phyloP scores from a whole-genome alignment of 306 rosid genomes.

The Prunus kanzakura region DNA sequence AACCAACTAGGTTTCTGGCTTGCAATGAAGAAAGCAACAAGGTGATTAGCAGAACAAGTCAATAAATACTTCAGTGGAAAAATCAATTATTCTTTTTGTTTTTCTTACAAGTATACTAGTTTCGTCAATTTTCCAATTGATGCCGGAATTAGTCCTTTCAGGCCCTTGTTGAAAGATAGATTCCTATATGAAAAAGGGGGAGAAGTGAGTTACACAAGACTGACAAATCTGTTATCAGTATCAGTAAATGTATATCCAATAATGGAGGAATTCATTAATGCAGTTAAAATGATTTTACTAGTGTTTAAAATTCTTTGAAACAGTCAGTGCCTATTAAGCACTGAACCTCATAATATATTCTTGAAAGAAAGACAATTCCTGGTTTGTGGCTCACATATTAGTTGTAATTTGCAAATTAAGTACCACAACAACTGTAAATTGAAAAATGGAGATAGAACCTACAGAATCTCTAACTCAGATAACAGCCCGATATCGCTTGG shows the following conservation, averaged over 20 bases:
- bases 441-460: constrained; percentile 7
- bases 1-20: constrained; percentile 53
- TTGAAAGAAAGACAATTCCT: neutral
- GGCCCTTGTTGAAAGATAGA: constrained; percentile 44
- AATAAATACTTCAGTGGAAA: neutral
- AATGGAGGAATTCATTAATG: neutral
- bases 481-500: constrained; percentile 46
- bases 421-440: neutral
- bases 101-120: constrained; percentile 24
- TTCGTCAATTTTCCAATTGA: constrained; percentile 35
- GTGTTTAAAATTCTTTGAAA: neutral
- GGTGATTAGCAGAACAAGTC: neutral
- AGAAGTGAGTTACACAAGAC: neutral
- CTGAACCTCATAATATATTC: neutral
- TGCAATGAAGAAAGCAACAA: constrained; percentile 10
- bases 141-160: constrained; percentile 39
- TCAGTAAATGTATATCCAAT: neutral
- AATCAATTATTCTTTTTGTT: neutral
- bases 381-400: neutral
- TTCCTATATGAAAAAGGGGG: constrained; percentile 31
- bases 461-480: constrained; percentile 40
- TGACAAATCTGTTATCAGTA: neutral
- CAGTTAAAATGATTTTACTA: neutral
- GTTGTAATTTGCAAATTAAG: neutral
- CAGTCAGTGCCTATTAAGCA: neutral